Percentiles rank a stretch among this genome's conserved stretches.
Conservation (phyloP, 176 grass and related monocot genomes). For the Oryza nivara region DNA sequence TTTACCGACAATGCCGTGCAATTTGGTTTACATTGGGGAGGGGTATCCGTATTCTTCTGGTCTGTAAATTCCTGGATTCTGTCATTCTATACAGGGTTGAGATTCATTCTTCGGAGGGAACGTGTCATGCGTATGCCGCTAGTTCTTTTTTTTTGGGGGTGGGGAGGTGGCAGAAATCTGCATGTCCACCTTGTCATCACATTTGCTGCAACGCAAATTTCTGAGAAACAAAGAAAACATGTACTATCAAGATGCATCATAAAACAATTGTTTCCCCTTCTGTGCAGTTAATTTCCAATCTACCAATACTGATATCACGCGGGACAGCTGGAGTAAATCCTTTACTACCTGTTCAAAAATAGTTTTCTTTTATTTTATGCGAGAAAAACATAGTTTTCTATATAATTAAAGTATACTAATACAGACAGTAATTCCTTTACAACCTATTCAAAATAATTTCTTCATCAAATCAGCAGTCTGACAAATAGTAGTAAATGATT, state of each 20-base stretch:
- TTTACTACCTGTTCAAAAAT: too few relatives aligned
- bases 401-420: too few relatives aligned
- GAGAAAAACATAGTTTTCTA: too few relatives aligned
- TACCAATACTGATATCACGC: too few relatives aligned
- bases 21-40: not conserved
- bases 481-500: too few relatives aligned
- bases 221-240: not conserved
- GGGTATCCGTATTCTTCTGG: constrained; percentile 28
- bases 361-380: too few relatives aligned
- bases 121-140: constrained; percentile 15
- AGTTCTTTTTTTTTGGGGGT: constrained; percentile 9
- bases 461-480: too few relatives aligned
- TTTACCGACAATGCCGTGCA: constrained; percentile 13
- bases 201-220: constrained; percentile 24
- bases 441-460: too few relatives aligned
- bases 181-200: constrained; percentile 8
- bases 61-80: constrained; percentile 39
- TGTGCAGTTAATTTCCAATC: not conserved
- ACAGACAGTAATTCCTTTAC: too few relatives aligned
- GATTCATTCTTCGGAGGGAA: constrained; percentile 34
- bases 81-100: not conserved
- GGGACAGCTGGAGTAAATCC: too few relatives aligned
- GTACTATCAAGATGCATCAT: constrained; percentile 6
- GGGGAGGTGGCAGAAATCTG: constrained; percentile 32
- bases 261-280: not conserved